Base-by-base conservation (phyloP, 768 basidiomycete genomes). In the Tephrocybe rancida region DNA sequence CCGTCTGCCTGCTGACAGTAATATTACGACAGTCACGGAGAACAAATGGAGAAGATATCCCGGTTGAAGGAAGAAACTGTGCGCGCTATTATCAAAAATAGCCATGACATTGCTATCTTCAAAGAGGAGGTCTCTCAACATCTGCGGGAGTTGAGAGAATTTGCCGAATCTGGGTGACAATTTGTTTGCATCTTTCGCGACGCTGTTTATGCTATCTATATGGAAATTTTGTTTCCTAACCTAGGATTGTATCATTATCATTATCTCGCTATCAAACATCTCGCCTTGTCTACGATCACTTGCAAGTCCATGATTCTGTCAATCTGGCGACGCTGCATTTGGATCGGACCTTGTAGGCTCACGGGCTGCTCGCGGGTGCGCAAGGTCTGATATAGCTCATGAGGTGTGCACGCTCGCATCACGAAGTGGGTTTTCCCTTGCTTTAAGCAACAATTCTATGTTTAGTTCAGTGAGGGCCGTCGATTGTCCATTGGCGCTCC, bases 91-190 rank as follows among this genome's bases (percentile, higher is more conserved):
- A 81, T 89, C 53, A 92, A 91, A 76, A 91, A 86, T 67, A 88
- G 87, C 61, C 88, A 87, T 57, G 91, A 92, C 57, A 89, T 92
- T 30, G 87, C 85, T 14, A 78, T 84, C 62, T 92, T 92, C 75
- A 91, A 91, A 69, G 82, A 87, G 49, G 87, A 87, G 54, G 83
- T 91, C 11, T 88, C 89, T 38, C 80, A 80, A 49, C 84, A 86
- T 61, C 76, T 93, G 25, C 77, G 80, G 60, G 81, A 87, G 58
- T 73, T 92, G 34, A 80, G 82, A 61, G 83, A 85, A 52, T 87
- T 87, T 64, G 85, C 87, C 3, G 88, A 76, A 22, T 49, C 44
- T 44, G 50, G 41, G 26, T 62, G 22, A 59, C 19, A 3, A 37
- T 21, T 19, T 29, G 5, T 30, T 29, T 32, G 14, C 22, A 29